phyloP scores from a whole-genome alignment of 192 early-diverging fungal genomes.

The Oehlia diaphana region DNA sequence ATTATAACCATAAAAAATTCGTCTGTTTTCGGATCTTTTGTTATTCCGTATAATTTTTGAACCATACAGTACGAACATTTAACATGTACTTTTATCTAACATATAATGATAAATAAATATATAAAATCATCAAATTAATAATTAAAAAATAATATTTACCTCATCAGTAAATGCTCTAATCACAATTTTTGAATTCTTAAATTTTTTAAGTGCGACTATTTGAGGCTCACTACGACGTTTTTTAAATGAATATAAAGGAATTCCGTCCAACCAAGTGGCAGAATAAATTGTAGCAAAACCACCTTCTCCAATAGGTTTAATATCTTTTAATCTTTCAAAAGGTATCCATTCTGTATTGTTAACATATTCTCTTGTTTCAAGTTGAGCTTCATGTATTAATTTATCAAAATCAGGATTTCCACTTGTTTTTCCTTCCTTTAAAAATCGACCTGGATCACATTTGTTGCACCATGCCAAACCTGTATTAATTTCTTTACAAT shows the following conservation, averaged over 20 bases:
- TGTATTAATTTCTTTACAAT: too few relatives aligned
- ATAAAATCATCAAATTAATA: too few relatives aligned
- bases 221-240: not conserved
- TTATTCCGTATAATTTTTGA: slow-evolving; percentile 10
- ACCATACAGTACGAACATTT: too few relatives aligned
- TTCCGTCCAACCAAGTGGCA: not conserved
- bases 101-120: not conserved
- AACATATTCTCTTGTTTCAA: not conserved
- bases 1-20: not conserved
- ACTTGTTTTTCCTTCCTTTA: too few relatives aligned
- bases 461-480: too few relatives aligned
- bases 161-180: not conserved
- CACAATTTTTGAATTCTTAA: not conserved
- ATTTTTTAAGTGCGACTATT: not conserved
- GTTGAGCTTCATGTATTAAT: too few relatives aligned
- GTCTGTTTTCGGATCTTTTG: not conserved
- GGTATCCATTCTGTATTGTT: not conserved
- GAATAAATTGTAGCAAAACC: not conserved
- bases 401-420: too few relatives aligned
- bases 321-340: not conserved
- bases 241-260: not conserved
- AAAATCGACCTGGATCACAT: too few relatives aligned
- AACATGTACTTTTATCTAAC: not conserved
- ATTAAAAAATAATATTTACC: not conserved
- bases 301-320: slow-evolving; percentile 4